Conservation (phyloP, 352 stramenopile genomes). For the Phytophthora lateralis region DNA sequence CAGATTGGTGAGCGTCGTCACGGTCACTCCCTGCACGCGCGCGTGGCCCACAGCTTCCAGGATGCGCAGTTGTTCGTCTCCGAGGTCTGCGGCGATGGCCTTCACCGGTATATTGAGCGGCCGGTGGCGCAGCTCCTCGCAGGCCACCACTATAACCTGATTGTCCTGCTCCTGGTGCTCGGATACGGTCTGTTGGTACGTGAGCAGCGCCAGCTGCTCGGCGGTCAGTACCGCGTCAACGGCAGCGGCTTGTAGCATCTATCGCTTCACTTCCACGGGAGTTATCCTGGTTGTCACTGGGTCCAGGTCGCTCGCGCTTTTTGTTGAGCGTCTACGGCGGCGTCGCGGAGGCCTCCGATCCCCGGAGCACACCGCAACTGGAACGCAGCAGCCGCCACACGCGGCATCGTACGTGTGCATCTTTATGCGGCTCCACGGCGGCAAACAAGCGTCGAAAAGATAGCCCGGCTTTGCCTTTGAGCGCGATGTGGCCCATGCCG, state of each 20-base stretch:
- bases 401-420: constrained; percentile 50
- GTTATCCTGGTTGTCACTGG: constrained; percentile 2
- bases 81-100: constrained; percentile 68
- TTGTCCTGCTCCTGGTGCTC: constrained; percentile 12
- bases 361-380: constrained; percentile 43
- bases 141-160: constrained; percentile 55
- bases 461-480: constrained; percentile 57
- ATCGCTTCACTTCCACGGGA: constrained; percentile 26
- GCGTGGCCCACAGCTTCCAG: constrained; percentile 65
- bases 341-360: neutral
- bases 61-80: constrained; percentile 64
- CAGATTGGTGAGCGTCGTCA: constrained; percentile 49
- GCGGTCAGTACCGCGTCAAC: constrained; percentile 1
- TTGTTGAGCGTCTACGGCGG: constrained; percentile 28
- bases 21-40: constrained; percentile 57
- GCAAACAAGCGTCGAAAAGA: constrained; percentile 47
- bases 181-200: constrained; percentile 23
- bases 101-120: constrained; percentile 70
- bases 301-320: constrained; percentile 60
- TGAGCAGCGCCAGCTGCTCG: constrained; percentile 25
- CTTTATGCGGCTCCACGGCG: constrained; percentile 43
- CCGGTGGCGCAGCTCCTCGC: constrained; percentile 65
- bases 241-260: constrained; percentile 14
- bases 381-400: constrained; percentile 62
- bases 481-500: constrained; percentile 68